These are phyloP conservation scores for Phialophora verrucosa DNA, from an alignment of 2,329 filamentous ascomycete species.

Conservation along the genomic window DNA sequence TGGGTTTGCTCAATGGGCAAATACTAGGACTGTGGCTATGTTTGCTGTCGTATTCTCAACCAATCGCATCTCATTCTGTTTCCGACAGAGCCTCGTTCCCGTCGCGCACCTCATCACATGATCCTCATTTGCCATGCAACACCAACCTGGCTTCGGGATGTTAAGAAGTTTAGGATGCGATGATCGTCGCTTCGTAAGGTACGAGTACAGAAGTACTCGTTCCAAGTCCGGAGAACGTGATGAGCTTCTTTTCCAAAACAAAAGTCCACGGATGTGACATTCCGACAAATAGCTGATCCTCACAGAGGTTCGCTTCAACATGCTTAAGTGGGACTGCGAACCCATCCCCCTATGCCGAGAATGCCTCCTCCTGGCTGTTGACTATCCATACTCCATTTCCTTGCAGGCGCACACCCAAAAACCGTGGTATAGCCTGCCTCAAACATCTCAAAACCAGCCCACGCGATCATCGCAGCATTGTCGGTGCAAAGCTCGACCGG, in stretches of 20 bases:
- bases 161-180: neutral
- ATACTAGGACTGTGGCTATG: neutral
- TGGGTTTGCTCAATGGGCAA: neutral
- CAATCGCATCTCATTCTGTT: constrained; percentile 13
- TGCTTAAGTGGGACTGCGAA: neutral
- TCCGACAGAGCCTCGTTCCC: constrained; percentile 18
- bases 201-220: too few relatives aligned
- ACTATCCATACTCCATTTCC: constrained; percentile 77
- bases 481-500: constrained; percentile 82
- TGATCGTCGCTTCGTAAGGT: neutral
- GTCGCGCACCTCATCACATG: neutral
- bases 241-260: neutral
- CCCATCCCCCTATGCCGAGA: constrained; percentile 64
- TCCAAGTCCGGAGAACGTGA: neutral
- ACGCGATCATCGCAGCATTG: constrained; percentile 97
- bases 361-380: constrained; percentile 68
- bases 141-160: neutral
- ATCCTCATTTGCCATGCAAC: neutral
- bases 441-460: constrained; percentile 93
- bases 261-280: neutral
- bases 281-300: neutral
- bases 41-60: constrained; percentile 15
- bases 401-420: constrained; percentile 64
- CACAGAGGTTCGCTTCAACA: neutral
- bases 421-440: constrained; percentile 73